Conservation (phyloP, 2,329 filamentous ascomycete genomes). For the Verticillium tricorpus region DNA sequence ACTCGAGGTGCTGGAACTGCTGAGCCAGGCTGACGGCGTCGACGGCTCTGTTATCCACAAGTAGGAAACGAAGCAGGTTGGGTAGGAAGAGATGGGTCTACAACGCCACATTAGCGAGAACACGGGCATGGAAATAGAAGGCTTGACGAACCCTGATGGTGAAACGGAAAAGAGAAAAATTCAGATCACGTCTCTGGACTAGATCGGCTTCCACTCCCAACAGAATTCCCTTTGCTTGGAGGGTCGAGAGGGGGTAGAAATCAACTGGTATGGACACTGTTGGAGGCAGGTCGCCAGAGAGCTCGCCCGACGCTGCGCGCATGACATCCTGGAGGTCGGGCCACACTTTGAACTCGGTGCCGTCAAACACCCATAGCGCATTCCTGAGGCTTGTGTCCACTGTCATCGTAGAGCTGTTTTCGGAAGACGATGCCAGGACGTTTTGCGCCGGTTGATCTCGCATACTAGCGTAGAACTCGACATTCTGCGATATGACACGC, state of each 20-base stretch:
- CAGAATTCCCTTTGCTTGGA: conserved; percentile 85
- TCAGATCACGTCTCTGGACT: conserved; percentile 87
- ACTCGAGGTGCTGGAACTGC: conserved; percentile 81
- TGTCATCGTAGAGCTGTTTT: background rate
- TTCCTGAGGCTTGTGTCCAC: conserved; percentile 53
- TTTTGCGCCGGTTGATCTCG: conserved; percentile 64
- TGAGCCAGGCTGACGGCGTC: conserved; percentile 78
- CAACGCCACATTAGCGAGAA: conserved; percentile 42
- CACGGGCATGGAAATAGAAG: conserved; percentile 82
- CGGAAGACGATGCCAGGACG: background rate
- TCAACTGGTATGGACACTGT: conserved; percentile 80
- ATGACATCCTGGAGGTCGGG: conserved; percentile 82
- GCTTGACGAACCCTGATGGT: conserved; percentile 82
- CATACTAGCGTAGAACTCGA: conserved; percentile 92
- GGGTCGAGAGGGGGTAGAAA: conserved; percentile 86
- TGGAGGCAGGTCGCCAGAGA: conserved; percentile 64
- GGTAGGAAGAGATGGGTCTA: conserved; percentile 92
- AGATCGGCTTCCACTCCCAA: conserved; percentile 89
- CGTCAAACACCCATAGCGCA: conserved; percentile 94
- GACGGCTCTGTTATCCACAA: conserved; percentile 70
- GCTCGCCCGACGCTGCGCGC: conserved; percentile 61
- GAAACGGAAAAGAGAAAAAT: conserved; percentile 86
- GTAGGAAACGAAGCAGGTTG: conserved; percentile 75
- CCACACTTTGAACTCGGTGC: conserved; percentile 81
- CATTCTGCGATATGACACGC: conserved; percentile 91